Base-by-base conservation (phyloP, 2,329 filamentous ascomycete species). In the Lecanicillium sp. region DNA sequence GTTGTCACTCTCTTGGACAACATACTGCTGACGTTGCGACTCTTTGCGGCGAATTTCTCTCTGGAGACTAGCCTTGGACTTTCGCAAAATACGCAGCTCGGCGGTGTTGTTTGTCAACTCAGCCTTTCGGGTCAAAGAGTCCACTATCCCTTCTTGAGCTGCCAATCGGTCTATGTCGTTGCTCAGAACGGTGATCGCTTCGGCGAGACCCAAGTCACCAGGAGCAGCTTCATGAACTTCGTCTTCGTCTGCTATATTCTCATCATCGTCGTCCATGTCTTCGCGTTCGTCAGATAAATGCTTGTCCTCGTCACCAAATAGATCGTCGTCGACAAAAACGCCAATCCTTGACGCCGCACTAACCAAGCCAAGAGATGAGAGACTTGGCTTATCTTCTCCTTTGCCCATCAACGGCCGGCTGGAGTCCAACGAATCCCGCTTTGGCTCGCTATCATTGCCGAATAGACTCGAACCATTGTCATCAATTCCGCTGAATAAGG, bases 71-170 rank as follows among this genome's bases (percentile, higher is more conserved):
- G 88, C 82, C 59, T 92, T 95, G 1, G 88, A 96, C 59, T 98
- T 98, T 39, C 84, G 80, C 36, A 98, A 61, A 45, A 98, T 97
- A 25, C 92, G 77, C 37, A 98, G 60, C 59, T 98, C 92, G 2
- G 90, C 87, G 12, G 84, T 88, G 55, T 98, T 98, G 58, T 98
- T 98, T 2, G 92, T 98, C 37, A 98, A 68, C 58, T 98, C 92
- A 1, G 94, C 92, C 62, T 98, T 98, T 41, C 85, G 79, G 3
- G 87, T 92, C 42, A 98, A 65, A 2, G 90, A 94, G 51, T 96
- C 87, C 14, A 98, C 79, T 14, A 98, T 86, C 2, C 84, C 83
- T 50, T 96, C 87, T 60, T 98, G 92, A 3, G 88, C 80, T 9
- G 77, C 74, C 14, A 98, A 71, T 47, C 88, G 86, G 52, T 96